A percentile compares a stretch with the other conserved stretches of the same genome.
These are phyloP conservation scores for Catunica adiposa DNA, from an alignment of 2,329 filamentous ascomycete species.

Conservation along the genomic window DNA sequence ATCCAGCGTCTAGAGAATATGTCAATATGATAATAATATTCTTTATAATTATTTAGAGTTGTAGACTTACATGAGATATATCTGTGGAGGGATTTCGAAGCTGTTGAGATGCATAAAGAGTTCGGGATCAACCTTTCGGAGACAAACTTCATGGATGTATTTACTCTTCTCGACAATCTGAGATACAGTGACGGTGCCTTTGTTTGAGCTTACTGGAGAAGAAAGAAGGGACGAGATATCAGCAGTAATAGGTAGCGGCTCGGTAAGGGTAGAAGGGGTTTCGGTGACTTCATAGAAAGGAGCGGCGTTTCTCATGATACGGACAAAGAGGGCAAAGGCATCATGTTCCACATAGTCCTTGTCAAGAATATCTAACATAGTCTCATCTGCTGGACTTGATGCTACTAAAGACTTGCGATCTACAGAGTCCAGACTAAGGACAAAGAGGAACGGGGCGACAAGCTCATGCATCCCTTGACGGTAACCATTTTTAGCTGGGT, in stretches of 20 bases:
- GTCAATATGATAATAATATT: not conserved
- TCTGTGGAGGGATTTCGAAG: slow-evolving; percentile 85
- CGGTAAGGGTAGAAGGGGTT: not conserved
- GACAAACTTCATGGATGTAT: slow-evolving; percentile 67
- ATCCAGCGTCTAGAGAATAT: slow-evolving; percentile 59
- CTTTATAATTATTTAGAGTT: not conserved
- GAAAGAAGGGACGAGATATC: not conserved
- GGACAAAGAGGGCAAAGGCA: slow-evolving; percentile 68
- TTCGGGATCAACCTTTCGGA: slow-evolving; percentile 68
- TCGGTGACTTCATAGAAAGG: slow-evolving; percentile 59
- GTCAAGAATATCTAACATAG: slow-evolving; percentile 53
- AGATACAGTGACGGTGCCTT: not conserved
- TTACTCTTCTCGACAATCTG: slow-evolving; percentile 75
- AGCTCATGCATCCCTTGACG: slow-evolving; percentile 99
- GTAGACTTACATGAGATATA: slow-evolving; percentile 63
- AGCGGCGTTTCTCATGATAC: slow-evolving; percentile 75
- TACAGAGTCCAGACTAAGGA: slow-evolving; percentile 60
- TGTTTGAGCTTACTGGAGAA: not conserved
- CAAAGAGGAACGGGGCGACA: slow-evolving; percentile 74
- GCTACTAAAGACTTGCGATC: slow-evolving; percentile 17
- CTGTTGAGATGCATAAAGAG: slow-evolving; percentile 63
- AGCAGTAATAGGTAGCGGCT: not conserved
- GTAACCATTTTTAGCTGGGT: slow-evolving; percentile 72
- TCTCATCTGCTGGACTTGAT: slow-evolving; percentile 17
- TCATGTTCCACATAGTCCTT: slow-evolving; percentile 71